phyloP scores from a whole-genome alignment of 2,329 filamentous ascomycete species.

The Neospermospora avenae region DNA sequence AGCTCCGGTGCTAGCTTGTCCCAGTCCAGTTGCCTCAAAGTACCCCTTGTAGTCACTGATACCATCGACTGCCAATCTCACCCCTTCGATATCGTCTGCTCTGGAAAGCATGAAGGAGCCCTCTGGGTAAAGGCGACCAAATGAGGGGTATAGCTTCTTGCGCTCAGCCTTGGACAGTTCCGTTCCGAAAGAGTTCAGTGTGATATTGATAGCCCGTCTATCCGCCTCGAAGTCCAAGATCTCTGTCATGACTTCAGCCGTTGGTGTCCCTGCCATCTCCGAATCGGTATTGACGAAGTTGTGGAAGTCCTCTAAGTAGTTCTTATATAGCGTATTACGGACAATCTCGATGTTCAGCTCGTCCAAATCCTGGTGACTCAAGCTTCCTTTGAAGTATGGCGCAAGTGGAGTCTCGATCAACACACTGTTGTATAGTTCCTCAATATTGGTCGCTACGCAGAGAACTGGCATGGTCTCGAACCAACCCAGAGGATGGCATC shows the following conservation, averaged over 20 bases:
- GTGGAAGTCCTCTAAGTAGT: slow-evolving; percentile 97
- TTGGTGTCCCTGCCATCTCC: slow-evolving; percentile 84
- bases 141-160: slow-evolving; percentile 92
- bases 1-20: slow-evolving; percentile 66
- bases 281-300: slow-evolving; percentile 87
- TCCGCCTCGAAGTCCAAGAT: slow-evolving; percentile 97
- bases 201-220: slow-evolving; percentile 96
- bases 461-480: slow-evolving; percentile 99
- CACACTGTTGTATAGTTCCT: slow-evolving; percentile 97
- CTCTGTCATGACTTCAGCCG: slow-evolving; percentile 91
- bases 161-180: slow-evolving; percentile 91
- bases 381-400: slow-evolving; percentile 93
- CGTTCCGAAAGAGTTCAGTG: slow-evolving; percentile 96
- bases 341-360: slow-evolving; percentile 99
- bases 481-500: slow-evolving; percentile 96
- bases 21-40: slow-evolving; percentile 86
- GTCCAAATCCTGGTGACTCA: slow-evolving; percentile 94
- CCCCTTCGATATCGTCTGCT: slow-evolving; percentile 92
- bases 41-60: slow-evolving; percentile 92
- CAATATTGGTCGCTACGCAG: slow-evolving; percentile 96
- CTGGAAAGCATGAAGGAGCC: slow-evolving; percentile 92
- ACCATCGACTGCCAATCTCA: slow-evolving; percentile 88
- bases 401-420: slow-evolving; percentile 95
- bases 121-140: slow-evolving; percentile 89
- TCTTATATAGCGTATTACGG: slow-evolving; percentile 97